Evolutionary conservation across 306 rosid genomes (phyloP).

Genomic region (Cicer judaicum): DNA sequence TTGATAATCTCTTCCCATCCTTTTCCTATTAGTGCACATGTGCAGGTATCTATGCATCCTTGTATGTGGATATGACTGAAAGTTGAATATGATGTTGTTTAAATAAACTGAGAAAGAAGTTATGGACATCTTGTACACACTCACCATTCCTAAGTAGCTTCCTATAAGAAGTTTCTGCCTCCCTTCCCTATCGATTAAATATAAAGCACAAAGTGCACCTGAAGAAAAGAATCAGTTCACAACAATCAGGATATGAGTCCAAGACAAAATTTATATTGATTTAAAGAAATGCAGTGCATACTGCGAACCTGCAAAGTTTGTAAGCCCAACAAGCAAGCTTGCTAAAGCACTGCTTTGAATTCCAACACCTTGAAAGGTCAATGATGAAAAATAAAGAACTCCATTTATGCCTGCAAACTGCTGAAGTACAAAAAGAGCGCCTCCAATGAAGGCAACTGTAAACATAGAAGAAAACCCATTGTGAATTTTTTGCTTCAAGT

Average conservation of each 20-base stretch:
- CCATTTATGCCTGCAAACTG: constrained; percentile 93
- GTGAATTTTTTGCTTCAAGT: constrained; percentile 33
- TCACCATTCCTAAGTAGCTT: constrained; percentile 94
- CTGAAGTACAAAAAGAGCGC: constrained; percentile 82
- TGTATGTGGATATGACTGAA: not conserved
- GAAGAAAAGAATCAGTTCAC: constrained; percentile 43
- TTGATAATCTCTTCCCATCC: constrained; percentile 6
- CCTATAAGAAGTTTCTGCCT: constrained; percentile 80
- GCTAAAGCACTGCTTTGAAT: constrained; percentile 71
- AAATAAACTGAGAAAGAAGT: constrained; percentile 24
- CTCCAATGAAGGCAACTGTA: constrained; percentile 88
- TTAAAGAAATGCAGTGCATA: constrained; percentile 26
- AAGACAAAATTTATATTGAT: constrained; percentile 37
- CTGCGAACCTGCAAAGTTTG: constrained; percentile 79
- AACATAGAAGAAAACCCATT: constrained; percentile 44
- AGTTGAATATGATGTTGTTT: not conserved
- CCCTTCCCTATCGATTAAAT: constrained; percentile 81
- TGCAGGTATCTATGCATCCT: not conserved
- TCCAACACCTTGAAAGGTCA: constrained; percentile 88
- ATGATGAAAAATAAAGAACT: constrained; percentile 86
- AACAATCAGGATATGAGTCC: constrained; percentile 42
- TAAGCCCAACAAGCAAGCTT: constrained; percentile 80
- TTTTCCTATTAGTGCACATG: not conserved
- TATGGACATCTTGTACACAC: constrained; percentile 40
- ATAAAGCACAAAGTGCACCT: constrained; percentile 83